These are phyloP conservation scores for Zizania latifolia DNA, from an alignment of 176 grass and related monocot species.

Conservation along the genomic window DNA sequence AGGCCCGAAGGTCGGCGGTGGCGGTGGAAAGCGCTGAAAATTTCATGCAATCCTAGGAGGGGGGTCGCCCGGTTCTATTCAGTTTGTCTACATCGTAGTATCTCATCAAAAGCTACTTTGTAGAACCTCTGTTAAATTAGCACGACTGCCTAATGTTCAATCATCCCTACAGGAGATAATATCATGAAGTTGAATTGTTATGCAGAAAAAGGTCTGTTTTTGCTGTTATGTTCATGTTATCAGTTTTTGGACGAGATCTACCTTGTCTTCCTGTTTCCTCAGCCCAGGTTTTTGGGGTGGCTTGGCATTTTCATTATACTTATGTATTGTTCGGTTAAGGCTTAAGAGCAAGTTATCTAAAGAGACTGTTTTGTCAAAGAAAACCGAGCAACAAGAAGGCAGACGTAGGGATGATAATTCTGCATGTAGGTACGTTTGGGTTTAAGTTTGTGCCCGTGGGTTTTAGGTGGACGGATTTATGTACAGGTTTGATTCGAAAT, in stretches of 20 bases:
- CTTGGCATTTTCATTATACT: background rate
- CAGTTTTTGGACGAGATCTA: background rate
- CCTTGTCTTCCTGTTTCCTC: background rate
- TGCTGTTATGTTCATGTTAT: too few relatives aligned
- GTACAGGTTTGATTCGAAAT: too few relatives aligned
- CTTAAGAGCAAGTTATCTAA: background rate
- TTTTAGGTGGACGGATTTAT: too few relatives aligned
- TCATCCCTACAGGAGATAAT: background rate
- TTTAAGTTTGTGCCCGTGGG: too few relatives aligned
- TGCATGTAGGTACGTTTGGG: too few relatives aligned
- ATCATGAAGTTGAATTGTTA: background rate
- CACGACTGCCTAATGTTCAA: background rate
- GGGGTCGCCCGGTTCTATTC: background rate
- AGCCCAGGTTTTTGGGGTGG: background rate
- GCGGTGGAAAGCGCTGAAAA: conserved; percentile 40
- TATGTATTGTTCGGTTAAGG: background rate
- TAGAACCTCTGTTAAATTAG: conserved; percentile 12
- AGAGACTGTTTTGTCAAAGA: too few relatives aligned
- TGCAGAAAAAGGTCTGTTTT: too few relatives aligned
- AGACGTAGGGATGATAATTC: too few relatives aligned
- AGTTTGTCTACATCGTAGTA: background rate
- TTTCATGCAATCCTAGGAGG: too few relatives aligned
- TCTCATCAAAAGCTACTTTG: background rate
- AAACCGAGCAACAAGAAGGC: too few relatives aligned
- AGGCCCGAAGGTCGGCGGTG: conserved; percentile 42